These are phyloP conservation scores for Aureobasidium sp. DNA, from an alignment of 2,329 filamentous ascomycete species.

Conservation along the genomic window DNA sequence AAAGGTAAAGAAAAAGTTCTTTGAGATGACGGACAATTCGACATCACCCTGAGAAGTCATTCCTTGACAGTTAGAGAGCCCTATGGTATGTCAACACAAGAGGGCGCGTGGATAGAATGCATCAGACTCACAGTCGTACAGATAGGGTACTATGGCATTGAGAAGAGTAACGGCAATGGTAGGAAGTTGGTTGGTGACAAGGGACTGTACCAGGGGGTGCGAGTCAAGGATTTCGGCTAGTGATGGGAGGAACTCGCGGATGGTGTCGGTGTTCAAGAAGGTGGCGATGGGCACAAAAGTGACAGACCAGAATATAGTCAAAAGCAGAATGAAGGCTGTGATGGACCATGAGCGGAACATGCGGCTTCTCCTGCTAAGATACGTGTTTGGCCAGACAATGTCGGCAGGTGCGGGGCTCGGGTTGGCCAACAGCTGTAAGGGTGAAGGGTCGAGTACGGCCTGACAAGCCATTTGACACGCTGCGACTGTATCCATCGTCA, in stretches of 20 bases:
- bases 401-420: conserved; percentile 82
- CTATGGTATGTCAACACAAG: not conserved
- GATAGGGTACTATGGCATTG: conserved; percentile 81
- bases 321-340: conserved; percentile 70
- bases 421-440: conserved; percentile 76
- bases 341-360: conserved; percentile 76
- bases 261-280: conserved; percentile 72
- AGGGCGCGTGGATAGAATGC: not conserved
- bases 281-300: conserved; percentile 73
- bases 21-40: conserved; percentile 89
- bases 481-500: conserved; percentile 94
- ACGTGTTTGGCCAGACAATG: conserved; percentile 93
- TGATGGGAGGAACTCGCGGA: conserved; percentile 63
- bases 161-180: conserved; percentile 80
- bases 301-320: conserved; percentile 83
- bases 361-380: conserved; percentile 65
- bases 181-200: conserved; percentile 82
- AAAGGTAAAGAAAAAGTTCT: conserved; percentile 99
- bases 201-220: conserved; percentile 63
- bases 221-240: conserved; percentile 60
- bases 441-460: conserved; percentile 83
- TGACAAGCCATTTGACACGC: conserved; percentile 93
- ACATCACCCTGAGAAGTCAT: conserved; percentile 94
- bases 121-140: conserved; percentile 64
- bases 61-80: conserved; percentile 78